These are phyloP conservation scores for Terfezia boudieri DNA, from an alignment of 495 filamentous ascomycete genomes.

Conservation along the genomic window DNA sequence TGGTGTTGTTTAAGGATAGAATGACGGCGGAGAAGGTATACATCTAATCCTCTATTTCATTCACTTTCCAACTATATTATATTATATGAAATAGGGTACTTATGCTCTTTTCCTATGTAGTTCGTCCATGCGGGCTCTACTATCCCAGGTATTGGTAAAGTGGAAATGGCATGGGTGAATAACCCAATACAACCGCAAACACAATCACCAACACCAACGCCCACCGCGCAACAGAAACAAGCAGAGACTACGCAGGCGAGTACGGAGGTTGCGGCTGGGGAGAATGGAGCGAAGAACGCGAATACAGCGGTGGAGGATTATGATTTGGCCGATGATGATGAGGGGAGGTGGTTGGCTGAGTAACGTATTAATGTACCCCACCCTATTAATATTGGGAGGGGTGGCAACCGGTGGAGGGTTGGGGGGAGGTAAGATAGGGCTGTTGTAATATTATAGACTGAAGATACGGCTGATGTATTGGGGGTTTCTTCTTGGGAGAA, in stretches of 20 bases:
- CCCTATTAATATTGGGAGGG: too few species aligned
- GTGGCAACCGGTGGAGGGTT: too few species aligned
- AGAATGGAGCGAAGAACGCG: conserved; percentile 1
- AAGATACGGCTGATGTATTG: too few species aligned
- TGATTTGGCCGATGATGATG: conserved; percentile 21
- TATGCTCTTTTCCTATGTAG: conserved; percentile 37
- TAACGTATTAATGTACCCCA: background rate
- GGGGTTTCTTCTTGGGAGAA: too few species aligned
- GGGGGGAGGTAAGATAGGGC: too few species aligned
- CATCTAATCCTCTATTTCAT: conserved; percentile 1
- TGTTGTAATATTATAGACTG: too few species aligned
- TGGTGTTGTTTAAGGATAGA: conserved; percentile 72
- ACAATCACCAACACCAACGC: background rate
- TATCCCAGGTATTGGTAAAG: conserved; percentile 52
- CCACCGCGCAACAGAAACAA: background rate
- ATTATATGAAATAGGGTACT: background rate
- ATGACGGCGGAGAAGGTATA: conserved; percentile 56
- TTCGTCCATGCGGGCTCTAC: conserved; percentile 28
- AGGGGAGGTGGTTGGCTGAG: conserved; percentile 10
- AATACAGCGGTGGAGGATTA: conserved; percentile 10
- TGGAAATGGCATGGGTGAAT: conserved; percentile 53
- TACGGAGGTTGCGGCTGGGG: conserved; percentile 3
- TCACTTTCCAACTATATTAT: background rate
- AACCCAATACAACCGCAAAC: conserved; percentile 24
- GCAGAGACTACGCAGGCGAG: background rate